A percentile compares a stretch with the other conserved stretches of the same genome.
phyloP scores from a whole-genome alignment of 139 green algal species.

The Auxenochlorella protothecoides region DNA sequence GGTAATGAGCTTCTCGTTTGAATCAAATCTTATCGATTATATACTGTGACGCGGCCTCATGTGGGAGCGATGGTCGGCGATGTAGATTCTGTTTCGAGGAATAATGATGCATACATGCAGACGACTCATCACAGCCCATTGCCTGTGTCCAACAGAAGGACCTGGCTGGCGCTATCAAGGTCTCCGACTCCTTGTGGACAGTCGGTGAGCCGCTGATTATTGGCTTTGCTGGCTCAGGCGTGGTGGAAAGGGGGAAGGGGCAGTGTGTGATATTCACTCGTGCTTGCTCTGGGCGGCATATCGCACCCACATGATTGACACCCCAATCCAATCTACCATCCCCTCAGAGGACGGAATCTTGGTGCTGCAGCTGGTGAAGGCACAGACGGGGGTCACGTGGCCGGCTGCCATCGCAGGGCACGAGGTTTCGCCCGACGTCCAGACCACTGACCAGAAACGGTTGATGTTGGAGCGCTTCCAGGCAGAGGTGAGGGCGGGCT shows the following conservation, averaged over 20 bases:
- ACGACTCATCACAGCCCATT: background rate
- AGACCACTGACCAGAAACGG: constrained; percentile 61
- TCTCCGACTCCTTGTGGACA: constrained; percentile 76
- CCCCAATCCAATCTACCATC: background rate
- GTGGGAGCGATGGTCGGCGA: too few relatives aligned
- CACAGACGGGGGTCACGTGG: constrained; percentile 65
- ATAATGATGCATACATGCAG: too few relatives aligned
- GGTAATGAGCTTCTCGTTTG: background rate
- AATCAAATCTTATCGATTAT: background rate
- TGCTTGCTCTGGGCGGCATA: too few relatives aligned
- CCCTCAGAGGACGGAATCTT: constrained; percentile 40
- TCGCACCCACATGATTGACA: background rate
- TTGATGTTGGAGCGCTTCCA: constrained; percentile 91
- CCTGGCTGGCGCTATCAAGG: constrained; percentile 45
- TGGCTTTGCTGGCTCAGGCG: too few relatives aligned
- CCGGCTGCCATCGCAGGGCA: constrained; percentile 56
- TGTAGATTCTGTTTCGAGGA: too few relatives aligned
- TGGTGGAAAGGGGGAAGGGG: too few relatives aligned
- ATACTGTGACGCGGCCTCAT: too few relatives aligned
- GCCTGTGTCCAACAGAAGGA: constrained; percentile 37
- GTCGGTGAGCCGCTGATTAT: constrained; percentile 34
- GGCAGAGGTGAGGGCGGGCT: constrained; percentile 42
- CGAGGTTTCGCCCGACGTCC: constrained; percentile 38
- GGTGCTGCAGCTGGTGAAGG: constrained; percentile 62
- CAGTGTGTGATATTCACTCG: too few relatives aligned